Evolutionary conservation across 768 basidiomycete genomes (phyloP), one percentile per base, ranked within the genome.

Genomic region (Suillus subluteus): DNA sequence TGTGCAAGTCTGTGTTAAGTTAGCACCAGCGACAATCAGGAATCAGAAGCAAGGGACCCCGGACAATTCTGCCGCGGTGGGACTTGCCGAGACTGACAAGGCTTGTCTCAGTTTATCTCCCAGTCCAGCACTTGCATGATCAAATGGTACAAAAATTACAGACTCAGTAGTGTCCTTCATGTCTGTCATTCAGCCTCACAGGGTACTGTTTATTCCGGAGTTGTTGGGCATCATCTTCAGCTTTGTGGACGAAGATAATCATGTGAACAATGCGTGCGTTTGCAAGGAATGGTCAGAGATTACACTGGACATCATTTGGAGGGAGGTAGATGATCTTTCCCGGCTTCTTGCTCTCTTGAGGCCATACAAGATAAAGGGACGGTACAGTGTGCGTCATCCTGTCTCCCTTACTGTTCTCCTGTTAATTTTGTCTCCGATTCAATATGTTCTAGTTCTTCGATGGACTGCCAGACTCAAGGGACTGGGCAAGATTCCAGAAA

Each of bases 211-310:
- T 37, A 87, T 88, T 26, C 86, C 88, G 0, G 89, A 90, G 73
- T 81, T 90, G 0, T 76, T 89, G 30, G 82, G 86, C 62, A 82
- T 86, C 73, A 77, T 91, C 11, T 86, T 90, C 73, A 75, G 74
- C 40, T 83, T 80, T 66, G 69, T 88, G 30, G 84, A 85, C 67
- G 70, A 70, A 9, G 40, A 65, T 2, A 73, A 81, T 4, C 83
- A 86, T 68, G 78, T 79, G 1, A 66, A 65, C 2, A 87, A 84
- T 62, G 87, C 85, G 3, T 75, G 78, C 38, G 87, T 89, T 18
- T 90, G 85, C 79, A 88, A 82, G 69, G 70, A 66, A 58, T 91
- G 89, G 89, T 86, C 84, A 2, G 82, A 85, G 13, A 74, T 86
- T 32, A 86, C 87, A 1, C 74, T 90, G 64, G 84, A 88, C 70